phyloP scores from a whole-genome alignment of 2,329 filamentous ascomycete genomes.

The Epichloe uncinata region DNA sequence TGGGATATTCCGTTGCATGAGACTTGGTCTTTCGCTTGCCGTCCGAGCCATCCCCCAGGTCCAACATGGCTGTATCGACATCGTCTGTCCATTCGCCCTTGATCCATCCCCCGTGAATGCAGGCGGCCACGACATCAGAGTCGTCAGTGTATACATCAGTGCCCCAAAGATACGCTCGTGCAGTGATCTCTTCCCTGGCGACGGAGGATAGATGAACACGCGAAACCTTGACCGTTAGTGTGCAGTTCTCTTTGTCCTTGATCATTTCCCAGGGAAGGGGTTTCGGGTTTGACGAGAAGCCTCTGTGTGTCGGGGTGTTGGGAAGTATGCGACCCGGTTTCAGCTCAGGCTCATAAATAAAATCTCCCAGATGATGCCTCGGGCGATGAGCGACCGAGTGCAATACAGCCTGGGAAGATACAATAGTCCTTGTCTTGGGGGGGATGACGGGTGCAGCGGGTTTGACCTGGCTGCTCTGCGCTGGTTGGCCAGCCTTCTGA shows the following conservation, averaged over 20 bases:
- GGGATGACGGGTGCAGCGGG: conserved; percentile 21
- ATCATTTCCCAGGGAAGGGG: conserved; percentile 63
- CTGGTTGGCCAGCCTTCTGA: conserved; percentile 18
- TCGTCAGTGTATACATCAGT: conserved; percentile 94
- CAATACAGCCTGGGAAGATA: conserved; percentile 58
- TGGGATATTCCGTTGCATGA: conserved; percentile 16
- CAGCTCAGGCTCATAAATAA: conserved; percentile 63
- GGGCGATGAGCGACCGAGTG: conserved; percentile 57
- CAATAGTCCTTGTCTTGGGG: conserved; percentile 51
- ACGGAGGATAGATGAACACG: conserved; percentile 57
- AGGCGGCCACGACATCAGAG: conserved; percentile 82
- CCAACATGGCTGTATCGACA: conserved; percentile 56
- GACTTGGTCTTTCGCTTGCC: conserved; percentile 20
- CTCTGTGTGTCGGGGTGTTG: conserved; percentile 24
- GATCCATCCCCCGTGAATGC: conserved; percentile 93
- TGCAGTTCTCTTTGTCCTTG: conserved; percentile 72
- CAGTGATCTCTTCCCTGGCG: conserved; percentile 72
- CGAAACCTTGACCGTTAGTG: conserved; percentile 76
- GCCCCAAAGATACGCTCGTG: conserved; percentile 73
- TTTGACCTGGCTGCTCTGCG: conserved; percentile 14
- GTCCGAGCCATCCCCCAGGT: conserved; percentile 28
- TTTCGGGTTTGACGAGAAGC: conserved; percentile 45
- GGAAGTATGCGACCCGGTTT: conserved; percentile 35
- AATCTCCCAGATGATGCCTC: conserved; percentile 71
- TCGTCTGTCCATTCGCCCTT: conserved; percentile 76